Base-by-base conservation (phyloP, 352 stramenopile genomes). In the Phytophthora crassamura region DNA sequence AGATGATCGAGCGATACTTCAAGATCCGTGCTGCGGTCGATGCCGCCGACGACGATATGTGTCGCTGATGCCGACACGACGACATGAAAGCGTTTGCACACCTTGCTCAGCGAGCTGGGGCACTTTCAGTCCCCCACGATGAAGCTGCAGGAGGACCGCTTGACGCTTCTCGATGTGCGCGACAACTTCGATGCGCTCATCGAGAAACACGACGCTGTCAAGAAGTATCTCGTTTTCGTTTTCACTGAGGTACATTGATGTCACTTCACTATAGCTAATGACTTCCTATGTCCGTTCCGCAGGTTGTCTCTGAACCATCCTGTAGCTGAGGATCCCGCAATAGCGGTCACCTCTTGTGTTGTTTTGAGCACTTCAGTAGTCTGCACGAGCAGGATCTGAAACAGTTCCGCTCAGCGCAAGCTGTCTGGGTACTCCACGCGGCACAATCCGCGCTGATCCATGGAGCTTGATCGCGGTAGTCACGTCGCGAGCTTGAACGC, bases 241-340 rank as follows among this genome's bases (percentile, higher is more conserved):
- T 25, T 46, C 39, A 46, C 14, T 46, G 39, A 46, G 7, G 39
- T 46, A 46, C 39, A 46, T 46, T 46, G 39, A 46, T 46, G 39
- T 46, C 39, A 46, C 39, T 46, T 46, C 30, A 46, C 39, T 46
- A 25, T 46, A 30, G 39, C 39, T 25, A 4, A 4, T 25, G 22
- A 25, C 22, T 25, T 25, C 22, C 3, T 25, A 46, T 46, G 39
- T 46, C 14, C 39, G 39, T 46, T 7, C 39, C 39, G 2, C 39
- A 9, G 39, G 6, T 8, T 46, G 39, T 22, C 39, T 46, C 39
- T 46, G 1, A 7, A 46, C 39, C 39, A 46, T 25, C 39, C 39
- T 4, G 16, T 16, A 46, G 39, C 15, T 25, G 39, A 46, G 7
- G n/a, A 15, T 46, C 11, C 39, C 14, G 39, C 39, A 30, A 11